phyloP scores from a whole-genome alignment of 176 grass and related monocot genomes.

The Hsuehochloa calcarea region DNA sequence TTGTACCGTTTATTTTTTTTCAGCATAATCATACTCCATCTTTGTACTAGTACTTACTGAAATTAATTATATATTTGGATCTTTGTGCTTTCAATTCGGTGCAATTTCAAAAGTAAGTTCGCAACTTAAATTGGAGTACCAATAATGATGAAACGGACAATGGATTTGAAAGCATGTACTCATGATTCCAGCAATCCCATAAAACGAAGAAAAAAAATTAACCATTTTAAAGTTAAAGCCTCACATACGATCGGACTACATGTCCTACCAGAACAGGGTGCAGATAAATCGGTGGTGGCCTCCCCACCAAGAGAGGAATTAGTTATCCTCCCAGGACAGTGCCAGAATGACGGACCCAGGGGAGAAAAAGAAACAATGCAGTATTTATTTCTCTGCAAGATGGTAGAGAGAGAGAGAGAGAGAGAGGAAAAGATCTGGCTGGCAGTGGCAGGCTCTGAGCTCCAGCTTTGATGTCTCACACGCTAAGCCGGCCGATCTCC shows the following conservation, averaged over 20 bases:
- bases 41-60: background rate
- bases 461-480: conserved; percentile 22
- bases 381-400: conserved; percentile 18
- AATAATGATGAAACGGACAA: background rate
- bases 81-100: background rate
- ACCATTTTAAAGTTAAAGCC: background rate
- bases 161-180: background rate
- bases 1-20: background rate
- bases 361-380: background rate
- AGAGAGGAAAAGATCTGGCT: background rate
- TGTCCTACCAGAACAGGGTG: background rate
- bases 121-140: background rate
- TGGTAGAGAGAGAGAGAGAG: background rate
- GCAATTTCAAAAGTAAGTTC: background rate
- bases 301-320: background rate
- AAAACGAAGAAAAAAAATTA: background rate
- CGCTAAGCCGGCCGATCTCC: conserved; percentile 7
- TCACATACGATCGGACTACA: background rate
- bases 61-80: background rate
- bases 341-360: background rate
- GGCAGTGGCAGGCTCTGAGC: background rate
- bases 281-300: background rate
- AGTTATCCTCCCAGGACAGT: background rate
- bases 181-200: background rate
- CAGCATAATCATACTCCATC: background rate